Percentiles rank a stretch among this genome's conserved stretches.
Evolutionary conservation across 1,284 basidiomycete species (phyloP).

Genomic region (Sanguinoderma infundibulare): DNA sequence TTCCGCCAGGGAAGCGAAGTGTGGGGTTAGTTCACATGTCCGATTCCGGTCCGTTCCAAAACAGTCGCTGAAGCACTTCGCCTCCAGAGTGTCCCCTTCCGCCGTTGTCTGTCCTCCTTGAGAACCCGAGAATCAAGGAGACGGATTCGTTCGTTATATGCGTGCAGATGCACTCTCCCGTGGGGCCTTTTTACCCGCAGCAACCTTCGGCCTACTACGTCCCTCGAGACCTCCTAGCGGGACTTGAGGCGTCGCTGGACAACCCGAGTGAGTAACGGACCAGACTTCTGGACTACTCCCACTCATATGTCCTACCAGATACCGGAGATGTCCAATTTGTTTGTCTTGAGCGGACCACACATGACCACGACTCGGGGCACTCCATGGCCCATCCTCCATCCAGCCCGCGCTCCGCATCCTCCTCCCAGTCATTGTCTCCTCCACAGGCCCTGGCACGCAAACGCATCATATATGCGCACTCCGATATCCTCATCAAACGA

Average conservation of each 20-base stretch:
- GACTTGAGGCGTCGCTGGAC: conserved; percentile 65
- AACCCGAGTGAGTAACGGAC: conserved; percentile 56
- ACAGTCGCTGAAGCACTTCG: not conserved
- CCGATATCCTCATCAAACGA: conserved; percentile 71
- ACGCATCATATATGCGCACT: conserved; percentile 80
- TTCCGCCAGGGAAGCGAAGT: conserved; percentile 74
- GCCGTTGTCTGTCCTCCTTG: conserved; percentile 60
- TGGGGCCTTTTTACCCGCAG: conserved; percentile 67
- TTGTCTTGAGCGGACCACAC: conserved; percentile 64
- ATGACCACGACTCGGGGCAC: conserved; percentile 28
- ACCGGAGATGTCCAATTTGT: conserved; percentile 68
- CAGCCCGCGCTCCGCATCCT: conserved; percentile 41
- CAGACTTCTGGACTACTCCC: conserved; percentile 6
- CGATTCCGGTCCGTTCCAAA: conserved; percentile 1
- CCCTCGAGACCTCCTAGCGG: conserved; percentile 62
- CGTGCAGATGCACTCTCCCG: conserved; percentile 71
- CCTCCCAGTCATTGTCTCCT: conserved; percentile 47
- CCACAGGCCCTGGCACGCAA: conserved; percentile 60
- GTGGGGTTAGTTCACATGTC: conserved; percentile 52
- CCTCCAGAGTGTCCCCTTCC: conserved; percentile 69
- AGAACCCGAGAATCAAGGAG: conserved; percentile 58
- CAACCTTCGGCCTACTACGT: conserved; percentile 70
- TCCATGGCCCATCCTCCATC: conserved; percentile 31
- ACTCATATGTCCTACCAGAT: conserved; percentile 31
- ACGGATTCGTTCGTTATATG: conserved; percentile 72